Evolutionary conservation across 345 rosid species (phyloP).

Genomic region (Pelargonium nanum): DNA sequence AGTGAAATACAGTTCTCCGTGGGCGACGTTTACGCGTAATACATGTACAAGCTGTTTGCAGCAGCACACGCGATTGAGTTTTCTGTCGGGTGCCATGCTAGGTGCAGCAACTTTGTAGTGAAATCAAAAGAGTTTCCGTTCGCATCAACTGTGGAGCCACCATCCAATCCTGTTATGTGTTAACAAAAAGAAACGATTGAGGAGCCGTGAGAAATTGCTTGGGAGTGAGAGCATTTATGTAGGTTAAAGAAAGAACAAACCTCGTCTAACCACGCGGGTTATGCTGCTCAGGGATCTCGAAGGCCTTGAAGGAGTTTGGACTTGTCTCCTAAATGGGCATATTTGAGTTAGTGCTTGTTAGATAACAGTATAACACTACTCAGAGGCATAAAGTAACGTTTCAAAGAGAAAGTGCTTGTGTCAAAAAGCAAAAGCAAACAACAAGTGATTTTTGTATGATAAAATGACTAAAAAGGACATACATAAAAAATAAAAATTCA

Average conservation of each 20-base stretch:
- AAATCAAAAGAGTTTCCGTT: conserved; percentile 50
- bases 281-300: conserved; percentile 46
- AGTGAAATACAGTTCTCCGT: conserved; percentile 7
- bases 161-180: conserved; percentile 25
- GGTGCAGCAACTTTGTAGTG: conserved; percentile 42
- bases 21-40: conserved; percentile 33
- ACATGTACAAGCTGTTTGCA: conserved; percentile 56
- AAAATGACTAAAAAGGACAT: too few relatives aligned
- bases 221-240: background rate
- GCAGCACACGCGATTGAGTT: conserved; percentile 48
- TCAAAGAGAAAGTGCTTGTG: too few relatives aligned
- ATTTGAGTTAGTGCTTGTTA: conserved; percentile 2
- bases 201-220: background rate
- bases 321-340: conserved; percentile 36
- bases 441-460: too few relatives aligned
- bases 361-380: too few relatives aligned
- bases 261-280: conserved; percentile 46
- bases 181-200: conserved; percentile 2
- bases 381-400: too few relatives aligned
- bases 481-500: too few relatives aligned
- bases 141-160: conserved; percentile 29
- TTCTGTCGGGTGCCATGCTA: conserved; percentile 55
- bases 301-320: conserved; percentile 37
- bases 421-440: too few relatives aligned
- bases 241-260: conserved; percentile 15